Evolutionary conservation across 352 stramenopile genomes (phyloP), one percentile per base, ranked within the genome.

Genomic region (Saprolegnia diclina): DNA sequence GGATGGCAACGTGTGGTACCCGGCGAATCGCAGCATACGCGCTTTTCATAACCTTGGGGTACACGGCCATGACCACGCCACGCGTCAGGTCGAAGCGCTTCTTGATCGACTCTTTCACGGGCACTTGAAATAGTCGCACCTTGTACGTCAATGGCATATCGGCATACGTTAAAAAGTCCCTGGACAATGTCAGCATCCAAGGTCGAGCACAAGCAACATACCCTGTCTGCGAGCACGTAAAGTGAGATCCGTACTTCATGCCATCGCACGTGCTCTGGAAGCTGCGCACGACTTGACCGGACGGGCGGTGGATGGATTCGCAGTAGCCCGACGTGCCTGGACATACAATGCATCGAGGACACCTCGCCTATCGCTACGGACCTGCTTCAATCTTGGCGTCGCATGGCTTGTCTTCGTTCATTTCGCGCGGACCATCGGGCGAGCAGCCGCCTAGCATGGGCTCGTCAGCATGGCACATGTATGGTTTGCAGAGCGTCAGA

Each of bases 11-110:
- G 16, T 3, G 9, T 5, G 48, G 11, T 69, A 69, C 63, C 46
- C 63, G 63, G 19, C 73, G 72, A 14, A 78, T 64, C 16, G 71
- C 72, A 6, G 73, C 71, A 54, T 75, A 75, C 14, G 71, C 70
- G 35, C 73, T 56, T 14, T 70, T 69, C 65, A 77, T 71, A 21
- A 77, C 64, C 45, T 77, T 77, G 26, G 73, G 73, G 55, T 75
- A 77, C 24, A 66, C 65, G n/a, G 74, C 69, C 56, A 77, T 71
- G 14, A 61, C 48, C 37, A 77, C 66, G 32, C 73, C 73, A 21
- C 63, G 38, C 5, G 44, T 64, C 14, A 69, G 53, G 29, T 69
- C 38, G 37, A 40, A n/a, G 18, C 19, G 9, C 35, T 69, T 57
- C 53, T 69, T n/a, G 35, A 59, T 59, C 13, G 42, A 52, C 16